Conservation (phyloP, 495 filamentous ascomycete genomes). For the Talaromyces wortmannii region DNA sequence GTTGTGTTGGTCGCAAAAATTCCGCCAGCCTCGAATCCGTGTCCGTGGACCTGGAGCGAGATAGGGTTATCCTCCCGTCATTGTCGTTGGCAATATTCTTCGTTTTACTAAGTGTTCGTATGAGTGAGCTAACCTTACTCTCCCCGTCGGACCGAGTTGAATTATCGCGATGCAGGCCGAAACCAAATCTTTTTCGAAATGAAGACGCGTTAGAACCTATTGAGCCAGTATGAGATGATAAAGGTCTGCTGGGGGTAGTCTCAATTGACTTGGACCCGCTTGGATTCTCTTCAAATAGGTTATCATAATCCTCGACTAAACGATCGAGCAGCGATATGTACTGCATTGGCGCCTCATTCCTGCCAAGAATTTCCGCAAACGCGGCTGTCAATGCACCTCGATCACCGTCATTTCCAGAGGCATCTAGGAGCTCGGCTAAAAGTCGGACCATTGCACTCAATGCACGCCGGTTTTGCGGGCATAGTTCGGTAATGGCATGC, state of each 20-base stretch:
- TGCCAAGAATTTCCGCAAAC: constrained; percentile 81
- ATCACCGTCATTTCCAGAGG: constrained; percentile 91
- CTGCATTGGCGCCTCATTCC: constrained; percentile 68
- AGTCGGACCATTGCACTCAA: constrained; percentile 79
- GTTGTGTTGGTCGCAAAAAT: constrained; percentile 56
- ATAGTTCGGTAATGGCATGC: constrained; percentile 67
- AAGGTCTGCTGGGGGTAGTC: constrained; percentile 41
- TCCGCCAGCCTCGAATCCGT: constrained; percentile 44
- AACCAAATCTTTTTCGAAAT: constrained; percentile 73
- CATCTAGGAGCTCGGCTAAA: constrained; percentile 82
- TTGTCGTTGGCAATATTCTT: constrained; percentile 47
- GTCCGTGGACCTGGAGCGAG: constrained; percentile 79
- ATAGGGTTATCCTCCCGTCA: constrained; percentile 53
- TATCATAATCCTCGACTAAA: constrained; percentile 85
- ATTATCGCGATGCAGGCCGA: constrained; percentile 70
- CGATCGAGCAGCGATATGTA: constrained; percentile 90
- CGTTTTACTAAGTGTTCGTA: constrained; percentile 86
- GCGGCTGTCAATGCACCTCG: constrained; percentile 83
- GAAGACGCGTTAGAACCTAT: constrained; percentile 73
- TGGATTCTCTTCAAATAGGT: constrained; percentile 68
- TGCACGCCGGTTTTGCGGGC: constrained; percentile 87
- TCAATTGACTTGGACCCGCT: constrained; percentile 37
- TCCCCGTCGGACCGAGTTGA: constrained; percentile 62
- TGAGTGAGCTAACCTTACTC: constrained; percentile 66
- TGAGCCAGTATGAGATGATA: constrained; percentile 47